Percentiles rank a stretch among this genome's conserved stretches.
phyloP scores from a whole-genome alignment of 2,329 filamentous ascomycete genomes.

The Cadophora sp. region DNA sequence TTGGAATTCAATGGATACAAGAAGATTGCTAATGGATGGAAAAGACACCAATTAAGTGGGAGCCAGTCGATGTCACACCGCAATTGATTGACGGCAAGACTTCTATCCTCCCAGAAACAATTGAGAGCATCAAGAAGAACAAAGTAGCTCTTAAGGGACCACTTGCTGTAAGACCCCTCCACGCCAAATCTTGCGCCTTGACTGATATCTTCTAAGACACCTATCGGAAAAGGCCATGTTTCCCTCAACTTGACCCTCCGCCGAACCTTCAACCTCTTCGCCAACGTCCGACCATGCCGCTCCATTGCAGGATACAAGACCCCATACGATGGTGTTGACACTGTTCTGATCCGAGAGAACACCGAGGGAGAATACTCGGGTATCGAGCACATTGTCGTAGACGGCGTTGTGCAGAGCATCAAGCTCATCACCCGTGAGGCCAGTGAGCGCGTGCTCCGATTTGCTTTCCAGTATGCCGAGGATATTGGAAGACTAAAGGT shows the following conservation, averaged over 20 bases:
- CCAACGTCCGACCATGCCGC: conserved; percentile 97
- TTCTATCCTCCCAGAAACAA: conserved; percentile 89
- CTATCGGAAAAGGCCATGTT: conserved; percentile 98
- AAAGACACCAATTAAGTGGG: conserved; percentile 93
- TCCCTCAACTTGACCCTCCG: conserved; percentile 98
- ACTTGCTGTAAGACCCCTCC: conserved; percentile 73
- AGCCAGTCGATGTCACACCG: conserved; percentile 94
- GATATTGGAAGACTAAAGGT: conserved; percentile 95
- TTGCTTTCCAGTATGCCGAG: conserved; percentile 97
- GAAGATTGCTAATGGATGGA: conserved; percentile 34
- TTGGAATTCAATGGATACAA: conserved; percentile 13
- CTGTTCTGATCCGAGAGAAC: conserved; percentile 98
- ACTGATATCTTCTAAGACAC: conserved; percentile 64
- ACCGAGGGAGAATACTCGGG: conserved; percentile 99
- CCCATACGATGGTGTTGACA: conserved; percentile 96
- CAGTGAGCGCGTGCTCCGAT: conserved; percentile 93
- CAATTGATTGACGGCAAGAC: conserved; percentile 95
- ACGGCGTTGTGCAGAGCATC: conserved; percentile 98
- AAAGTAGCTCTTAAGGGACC: conserved; percentile 98
- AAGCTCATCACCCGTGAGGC: conserved; percentile 98
- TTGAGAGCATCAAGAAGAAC: conserved; percentile 92
- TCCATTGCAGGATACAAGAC: conserved; percentile 98
- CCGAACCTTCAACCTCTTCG: conserved; percentile 99
- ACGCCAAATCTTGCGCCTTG: conserved; percentile 29
- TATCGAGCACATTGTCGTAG: conserved; percentile 97